Percentiles rank a stretch among this genome's conserved stretches.
Evolutionary conservation across 805 yeast species (phyloP).

Genomic region (Teunomyces barrocoloradensis): DNA sequence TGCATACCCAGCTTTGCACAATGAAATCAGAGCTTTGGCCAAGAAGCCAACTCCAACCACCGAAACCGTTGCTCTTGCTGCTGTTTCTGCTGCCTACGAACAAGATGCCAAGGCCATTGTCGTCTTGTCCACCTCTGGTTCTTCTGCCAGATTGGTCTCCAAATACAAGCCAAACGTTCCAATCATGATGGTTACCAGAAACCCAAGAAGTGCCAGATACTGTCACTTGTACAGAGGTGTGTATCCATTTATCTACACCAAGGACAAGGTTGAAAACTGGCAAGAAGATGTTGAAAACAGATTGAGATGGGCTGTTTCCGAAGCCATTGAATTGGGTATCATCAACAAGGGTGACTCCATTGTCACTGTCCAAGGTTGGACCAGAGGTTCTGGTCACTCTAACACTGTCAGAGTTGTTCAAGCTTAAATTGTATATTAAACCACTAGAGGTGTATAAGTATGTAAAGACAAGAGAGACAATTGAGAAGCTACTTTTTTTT

Average conservation of each 20-base stretch:
- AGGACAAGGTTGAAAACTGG: slow-evolving; percentile 76
- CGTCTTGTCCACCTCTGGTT: slow-evolving; percentile 92
- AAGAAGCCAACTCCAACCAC: slow-evolving; percentile 86
- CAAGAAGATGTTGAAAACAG: slow-evolving; percentile 94
- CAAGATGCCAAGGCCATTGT: slow-evolving; percentile 96
- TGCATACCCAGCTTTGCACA: slow-evolving; percentile 79
- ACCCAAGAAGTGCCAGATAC: slow-evolving; percentile 88
- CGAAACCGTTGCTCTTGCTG: slow-evolving; percentile 96
- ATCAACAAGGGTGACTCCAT: slow-evolving; percentile 83
- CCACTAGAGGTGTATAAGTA: neutral
- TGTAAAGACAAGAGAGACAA: neutral
- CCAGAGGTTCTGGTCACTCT: slow-evolving; percentile 98
- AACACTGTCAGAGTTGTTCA: slow-evolving; percentile 92
- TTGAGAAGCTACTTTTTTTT: neutral
- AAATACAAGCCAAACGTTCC: slow-evolving; percentile 98
- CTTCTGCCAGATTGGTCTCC: slow-evolving; percentile 92
- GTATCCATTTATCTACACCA: slow-evolving; percentile 86
- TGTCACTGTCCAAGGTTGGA: slow-evolving; percentile 98
- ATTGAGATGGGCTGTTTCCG: slow-evolving; percentile 87
- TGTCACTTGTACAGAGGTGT: slow-evolving; percentile 98
- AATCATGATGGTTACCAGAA: slow-evolving; percentile 96
- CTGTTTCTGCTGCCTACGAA: slow-evolving; percentile 94
- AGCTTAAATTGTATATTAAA: slow-evolving; percentile 44
- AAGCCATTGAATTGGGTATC: slow-evolving; percentile 85
- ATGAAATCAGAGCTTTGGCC: slow-evolving; percentile 84